These are phyloP conservation scores for Colletotrichum acutatum DNA, from an alignment of 2,329 filamentous ascomycete species.

Conservation along the genomic window DNA sequence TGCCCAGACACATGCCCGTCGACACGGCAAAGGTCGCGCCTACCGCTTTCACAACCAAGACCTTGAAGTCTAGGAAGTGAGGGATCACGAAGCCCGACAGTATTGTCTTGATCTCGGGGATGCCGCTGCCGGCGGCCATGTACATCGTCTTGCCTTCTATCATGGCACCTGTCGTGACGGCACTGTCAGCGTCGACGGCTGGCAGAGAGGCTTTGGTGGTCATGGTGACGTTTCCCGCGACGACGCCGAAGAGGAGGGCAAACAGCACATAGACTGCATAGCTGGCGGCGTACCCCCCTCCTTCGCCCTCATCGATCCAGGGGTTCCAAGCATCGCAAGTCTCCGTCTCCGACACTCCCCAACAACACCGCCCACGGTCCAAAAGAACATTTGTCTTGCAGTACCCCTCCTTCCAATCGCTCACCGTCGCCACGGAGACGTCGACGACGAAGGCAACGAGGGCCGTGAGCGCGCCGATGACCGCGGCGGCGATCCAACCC, in stretches of 20 bases:
- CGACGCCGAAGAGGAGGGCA: conserved; percentile 40
- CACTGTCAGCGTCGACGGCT: conserved; percentile 43
- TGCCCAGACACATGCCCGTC: conserved; percentile 69
- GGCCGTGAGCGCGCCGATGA: conserved; percentile 66
- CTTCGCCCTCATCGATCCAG: conserved; percentile 47
- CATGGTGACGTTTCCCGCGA: conserved; percentile 42
- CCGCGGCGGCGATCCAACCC: conserved; percentile 65
- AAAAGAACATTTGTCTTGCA: conserved; percentile 57
- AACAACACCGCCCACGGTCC: conserved; percentile 62
- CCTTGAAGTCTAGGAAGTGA: conserved; percentile 64
- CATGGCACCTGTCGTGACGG: not conserved
- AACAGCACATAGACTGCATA: conserved; percentile 42
- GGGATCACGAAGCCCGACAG: conserved; percentile 70
- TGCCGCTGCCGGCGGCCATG: conserved; percentile 68
- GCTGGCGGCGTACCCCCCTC: conserved; percentile 32
- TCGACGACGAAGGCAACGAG: conserved; percentile 67
- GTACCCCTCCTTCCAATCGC: conserved; percentile 68
- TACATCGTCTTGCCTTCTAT: conserved; percentile 62
- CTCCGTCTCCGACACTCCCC: conserved; percentile 11
- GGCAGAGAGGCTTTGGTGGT: conserved; percentile 58
- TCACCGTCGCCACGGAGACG: conserved; percentile 62
- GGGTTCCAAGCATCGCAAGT: conserved; percentile 52
- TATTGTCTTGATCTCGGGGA: conserved; percentile 72
- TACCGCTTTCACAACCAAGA: conserved; percentile 67
- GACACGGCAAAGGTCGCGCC: conserved; percentile 68